Conservation (phyloP, 83 land plant species). For the Picea abies region DNA sequence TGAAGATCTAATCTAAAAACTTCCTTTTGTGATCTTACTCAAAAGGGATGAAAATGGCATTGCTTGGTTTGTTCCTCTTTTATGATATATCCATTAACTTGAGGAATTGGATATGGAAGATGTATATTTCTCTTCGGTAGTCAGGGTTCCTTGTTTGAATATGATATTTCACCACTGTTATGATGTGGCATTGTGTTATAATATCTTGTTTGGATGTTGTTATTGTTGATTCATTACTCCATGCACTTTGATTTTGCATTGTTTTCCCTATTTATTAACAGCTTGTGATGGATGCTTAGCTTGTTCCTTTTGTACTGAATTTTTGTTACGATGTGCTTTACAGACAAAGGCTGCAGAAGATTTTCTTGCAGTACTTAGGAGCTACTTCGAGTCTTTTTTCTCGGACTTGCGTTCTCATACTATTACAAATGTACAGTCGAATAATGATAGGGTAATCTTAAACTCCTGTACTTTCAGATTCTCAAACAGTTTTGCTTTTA, state of each 20-base stretch:
- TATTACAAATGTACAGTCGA: conserved; percentile 96
- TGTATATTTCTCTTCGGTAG: neutral
- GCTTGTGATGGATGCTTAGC: conserved; percentile 6
- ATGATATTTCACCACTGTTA: neutral
- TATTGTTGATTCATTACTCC: neutral
- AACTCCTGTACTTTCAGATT: neutral
- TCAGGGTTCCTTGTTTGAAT: neutral
- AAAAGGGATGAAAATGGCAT: neutral
- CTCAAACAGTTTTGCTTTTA: neutral
- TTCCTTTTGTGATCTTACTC: neutral
- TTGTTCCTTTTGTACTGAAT: conserved; percentile 9
- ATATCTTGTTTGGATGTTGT: neutral
- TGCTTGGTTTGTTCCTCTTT: neutral
- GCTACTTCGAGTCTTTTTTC: conserved; percentile 91
- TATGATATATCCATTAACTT: neutral
- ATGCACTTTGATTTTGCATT: neutral
- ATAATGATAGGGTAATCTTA: conserved; percentile 79
- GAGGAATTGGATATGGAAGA: neutral
- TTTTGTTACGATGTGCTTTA: conserved; percentile 12
- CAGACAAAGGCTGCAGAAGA: conserved; percentile 89
- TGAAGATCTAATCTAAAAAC: neutral
- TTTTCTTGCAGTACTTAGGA: conserved; percentile 65
- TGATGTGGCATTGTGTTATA: neutral
- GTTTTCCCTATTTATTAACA: neutral
- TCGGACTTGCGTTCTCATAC: conserved; percentile 83